Evolutionary conservation across 345 rosid species (phyloP).

Genomic region (Syzygium aromaticum): DNA sequence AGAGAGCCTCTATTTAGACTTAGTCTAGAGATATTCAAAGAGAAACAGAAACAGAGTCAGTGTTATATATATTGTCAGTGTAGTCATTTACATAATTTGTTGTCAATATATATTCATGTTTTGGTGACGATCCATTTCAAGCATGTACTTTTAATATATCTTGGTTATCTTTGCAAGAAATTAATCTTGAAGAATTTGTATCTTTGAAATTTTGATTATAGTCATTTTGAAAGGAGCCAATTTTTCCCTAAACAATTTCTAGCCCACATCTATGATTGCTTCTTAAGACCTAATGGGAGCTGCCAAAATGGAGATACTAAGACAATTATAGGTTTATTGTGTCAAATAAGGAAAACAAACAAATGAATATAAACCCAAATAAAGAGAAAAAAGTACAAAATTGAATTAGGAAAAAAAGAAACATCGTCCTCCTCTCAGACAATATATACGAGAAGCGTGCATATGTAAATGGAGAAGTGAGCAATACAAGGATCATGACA

Average conservation of each 20-base stretch:
- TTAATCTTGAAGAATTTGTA: background rate
- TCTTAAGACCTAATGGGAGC: background rate
- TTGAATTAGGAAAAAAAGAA: background rate
- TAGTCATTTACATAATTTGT: background rate
- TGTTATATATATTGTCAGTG: background rate
- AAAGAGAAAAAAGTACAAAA: background rate
- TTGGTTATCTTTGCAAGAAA: background rate
- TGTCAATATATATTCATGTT: background rate
- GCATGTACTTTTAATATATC: background rate
- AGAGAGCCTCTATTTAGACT: background rate
- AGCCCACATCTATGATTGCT: background rate
- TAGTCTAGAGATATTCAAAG: too few species aligned
- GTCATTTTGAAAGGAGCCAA: background rate
- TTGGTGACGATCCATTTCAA: background rate
- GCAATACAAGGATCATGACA: background rate
- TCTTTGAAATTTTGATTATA: background rate
- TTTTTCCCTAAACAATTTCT: background rate
- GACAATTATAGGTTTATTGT: background rate
- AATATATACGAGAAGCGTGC: background rate
- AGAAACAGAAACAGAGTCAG: too few species aligned
- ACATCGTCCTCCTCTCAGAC: background rate
- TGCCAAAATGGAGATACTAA: background rate
- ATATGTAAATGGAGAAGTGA: background rate
- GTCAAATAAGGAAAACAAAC: background rate
- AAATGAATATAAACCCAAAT: background rate